These are phyloP conservation scores for Chytriomyces sp. DNA, from an alignment of 192 early-diverging fungal species.

Conservation along the genomic window DNA sequence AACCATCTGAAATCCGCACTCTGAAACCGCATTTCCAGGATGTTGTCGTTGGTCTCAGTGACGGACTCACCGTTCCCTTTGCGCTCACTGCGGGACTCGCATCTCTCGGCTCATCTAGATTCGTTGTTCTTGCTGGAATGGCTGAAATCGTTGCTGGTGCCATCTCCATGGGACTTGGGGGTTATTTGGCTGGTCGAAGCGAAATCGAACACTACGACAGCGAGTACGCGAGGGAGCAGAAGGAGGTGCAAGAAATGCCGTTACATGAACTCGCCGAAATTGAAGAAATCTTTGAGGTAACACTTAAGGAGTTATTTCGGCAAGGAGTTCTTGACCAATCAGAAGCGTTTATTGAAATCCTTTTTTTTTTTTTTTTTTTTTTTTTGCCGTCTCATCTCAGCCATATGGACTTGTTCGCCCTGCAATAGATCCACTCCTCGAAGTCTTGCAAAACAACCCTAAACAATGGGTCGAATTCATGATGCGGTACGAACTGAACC, in stretches of 20 bases:
- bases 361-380: background rate
- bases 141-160: slow-evolving; percentile 63
- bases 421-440: slow-evolving; percentile 58
- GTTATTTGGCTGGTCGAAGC: slow-evolving; percentile 62
- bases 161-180: slow-evolving; percentile 72
- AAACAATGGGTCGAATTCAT: slow-evolving; percentile 72
- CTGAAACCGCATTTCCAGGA: slow-evolving; percentile 16
- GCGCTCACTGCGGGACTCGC: slow-evolving; percentile 70
- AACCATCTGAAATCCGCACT: background rate
- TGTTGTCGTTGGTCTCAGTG: slow-evolving; percentile 47
- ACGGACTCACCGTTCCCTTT: slow-evolving; percentile 65
- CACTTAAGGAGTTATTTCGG: too few relatives aligned
- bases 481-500: slow-evolving; percentile 72
- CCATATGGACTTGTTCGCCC: slow-evolving; percentile 58
- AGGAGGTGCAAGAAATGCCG: slow-evolving; percentile 59
- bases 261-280: slow-evolving; percentile 64
- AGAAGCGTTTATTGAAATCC: too few relatives aligned
- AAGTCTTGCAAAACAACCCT: slow-evolving; percentile 53
- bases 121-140: slow-evolving; percentile 66
- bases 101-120: slow-evolving; percentile 50
- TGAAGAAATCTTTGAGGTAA: slow-evolving; percentile 60
- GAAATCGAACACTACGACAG: slow-evolving; percentile 70
- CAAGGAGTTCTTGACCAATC: background rate
- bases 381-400: background rate
- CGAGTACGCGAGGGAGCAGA: slow-evolving; percentile 58